Base-by-base conservation (phyloP, 2,329 filamentous ascomycete genomes). In the Phoma sp. region DNA sequence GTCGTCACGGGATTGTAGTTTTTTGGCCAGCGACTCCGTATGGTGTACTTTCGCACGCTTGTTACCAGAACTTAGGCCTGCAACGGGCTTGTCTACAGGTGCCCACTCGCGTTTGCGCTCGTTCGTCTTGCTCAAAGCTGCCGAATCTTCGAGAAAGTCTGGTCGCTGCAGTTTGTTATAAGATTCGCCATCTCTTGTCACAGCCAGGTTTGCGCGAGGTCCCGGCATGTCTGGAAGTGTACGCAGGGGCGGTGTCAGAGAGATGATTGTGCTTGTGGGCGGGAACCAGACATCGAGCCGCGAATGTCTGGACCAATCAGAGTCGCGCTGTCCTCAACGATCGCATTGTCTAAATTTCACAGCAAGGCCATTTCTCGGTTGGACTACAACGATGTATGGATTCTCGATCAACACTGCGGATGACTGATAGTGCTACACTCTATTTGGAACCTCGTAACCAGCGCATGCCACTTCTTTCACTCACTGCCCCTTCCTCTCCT, bases 151-250 rank as follows among this genome's bases (percentile, higher is more conserved):
- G 2, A 69, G 51, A 48, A 66, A 71, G 24, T 70, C 66, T 2
- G 74, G 74, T 43, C 74, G 66, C 31, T 64, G 64, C 22, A 75
- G 63, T 55, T 74, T 76, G 57, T 76, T 76, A 60, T 76, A 76
- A 2, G 51, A 43, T 31, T 59, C 73, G 36, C 73, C 73, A 51
- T 74, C 70, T 51, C 65, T 63, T 3, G 74, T 76, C 25, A 64
- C 56, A 19, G 72, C 72, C 25, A 64, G 31, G 32, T 74, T 74
- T 13, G 62, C 50, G 29, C 69, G 64, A 13, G 54, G 38, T 37
- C 55, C 57, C 12, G 67, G 63, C 71, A 73, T 74, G 27, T n/a
- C 31, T 38, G 17, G 32, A 35, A 15, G 39, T 15, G 4, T 13
- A 10, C 19, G 25, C 6, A 10, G n/a, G 22, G 4, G 5, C 6